These are phyloP conservation scores for Penicillium lagena DNA, from an alignment of 495 filamentous ascomycete species.

Conservation along the genomic window DNA sequence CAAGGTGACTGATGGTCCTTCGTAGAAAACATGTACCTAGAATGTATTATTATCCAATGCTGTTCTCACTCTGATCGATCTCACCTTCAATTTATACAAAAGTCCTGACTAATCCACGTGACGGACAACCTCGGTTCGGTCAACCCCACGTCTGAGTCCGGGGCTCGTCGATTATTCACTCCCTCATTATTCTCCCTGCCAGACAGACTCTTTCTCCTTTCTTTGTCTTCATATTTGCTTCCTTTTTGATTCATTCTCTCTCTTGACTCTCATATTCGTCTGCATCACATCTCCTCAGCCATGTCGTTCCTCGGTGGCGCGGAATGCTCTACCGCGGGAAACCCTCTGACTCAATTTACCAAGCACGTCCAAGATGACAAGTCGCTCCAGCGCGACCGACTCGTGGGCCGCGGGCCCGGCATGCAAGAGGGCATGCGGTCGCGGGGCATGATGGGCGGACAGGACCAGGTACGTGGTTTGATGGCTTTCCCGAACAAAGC, in stretches of 20 bases:
- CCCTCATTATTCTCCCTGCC: background rate
- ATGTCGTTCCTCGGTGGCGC: slow-evolving; percentile 96
- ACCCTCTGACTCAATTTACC: slow-evolving; percentile 92
- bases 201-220: background rate
- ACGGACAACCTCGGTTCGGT: slow-evolving; percentile 32
- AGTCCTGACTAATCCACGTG: slow-evolving; percentile 18
- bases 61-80: too few species aligned
- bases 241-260: background rate
- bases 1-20: background rate
- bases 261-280: background rate
- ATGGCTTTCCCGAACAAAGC: background rate
- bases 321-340: slow-evolving; percentile 94
- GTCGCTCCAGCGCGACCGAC: slow-evolving; percentile 81
- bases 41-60: background rate
- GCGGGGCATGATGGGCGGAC: slow-evolving; percentile 49
- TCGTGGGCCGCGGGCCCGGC: slow-evolving; percentile 63
- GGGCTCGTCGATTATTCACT: slow-evolving; percentile 5
- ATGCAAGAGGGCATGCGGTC: slow-evolving; percentile 62
- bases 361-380: slow-evolving; percentile 95
- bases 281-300: slow-evolving; percentile 5
- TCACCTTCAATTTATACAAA: too few species aligned
- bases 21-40: background rate
- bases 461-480: slow-evolving; percentile 49
- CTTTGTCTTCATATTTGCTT: background rate
- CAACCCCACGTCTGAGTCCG: slow-evolving; percentile 29